Conservation (phyloP, 371 early-diverging fungal genomes). For the Syncephalastrum sp. region DNA sequence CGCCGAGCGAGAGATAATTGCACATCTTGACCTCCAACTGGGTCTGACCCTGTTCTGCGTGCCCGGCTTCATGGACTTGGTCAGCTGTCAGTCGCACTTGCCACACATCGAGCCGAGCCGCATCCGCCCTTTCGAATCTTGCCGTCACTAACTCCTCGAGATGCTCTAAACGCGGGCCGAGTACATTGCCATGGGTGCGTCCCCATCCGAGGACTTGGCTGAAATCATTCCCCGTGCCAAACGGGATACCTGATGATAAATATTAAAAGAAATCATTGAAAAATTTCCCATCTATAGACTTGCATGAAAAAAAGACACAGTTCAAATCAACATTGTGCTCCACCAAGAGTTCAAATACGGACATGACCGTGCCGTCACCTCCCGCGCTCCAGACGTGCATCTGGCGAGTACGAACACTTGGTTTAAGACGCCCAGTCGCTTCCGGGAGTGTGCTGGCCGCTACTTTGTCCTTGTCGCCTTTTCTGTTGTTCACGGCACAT, state of each 20-base stretch:
- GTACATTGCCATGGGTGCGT: slow-evolving; percentile 50
- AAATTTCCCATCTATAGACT: neutral
- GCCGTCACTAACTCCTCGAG: slow-evolving; percentile 46
- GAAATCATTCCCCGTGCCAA: slow-evolving; percentile 70
- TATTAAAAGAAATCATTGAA: no score
- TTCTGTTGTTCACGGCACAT: neutral
- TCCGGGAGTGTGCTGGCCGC: slow-evolving; percentile 2
- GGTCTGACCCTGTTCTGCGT: slow-evolving; percentile 26
- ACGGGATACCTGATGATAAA: slow-evolving; percentile 47
- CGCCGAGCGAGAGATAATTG: slow-evolving; percentile 61
- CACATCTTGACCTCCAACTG: slow-evolving; percentile 47
- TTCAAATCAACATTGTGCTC: slow-evolving; percentile 48
- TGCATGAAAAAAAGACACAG: slow-evolving; percentile 58
- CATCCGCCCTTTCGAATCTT: slow-evolving; percentile 53
- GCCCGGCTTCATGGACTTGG: slow-evolving; percentile 43
- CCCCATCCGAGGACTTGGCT: slow-evolving; percentile 68
- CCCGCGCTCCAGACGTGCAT: slow-evolving; percentile 69
- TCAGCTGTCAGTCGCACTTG: slow-evolving; percentile 50
- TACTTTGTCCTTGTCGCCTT: neutral
- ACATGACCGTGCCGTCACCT: slow-evolving; percentile 68
- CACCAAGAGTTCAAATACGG: slow-evolving; percentile 55
- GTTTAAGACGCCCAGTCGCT: slow-evolving; percentile 1
- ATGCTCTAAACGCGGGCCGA: slow-evolving; percentile 41
- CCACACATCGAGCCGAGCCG: slow-evolving; percentile 63
- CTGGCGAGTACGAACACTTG: slow-evolving; percentile 22